Percentiles rank a stretch among this genome's conserved stretches.
Conservation (phyloP, 257 asterid genomes). For the Sherardia arvensis region DNA sequence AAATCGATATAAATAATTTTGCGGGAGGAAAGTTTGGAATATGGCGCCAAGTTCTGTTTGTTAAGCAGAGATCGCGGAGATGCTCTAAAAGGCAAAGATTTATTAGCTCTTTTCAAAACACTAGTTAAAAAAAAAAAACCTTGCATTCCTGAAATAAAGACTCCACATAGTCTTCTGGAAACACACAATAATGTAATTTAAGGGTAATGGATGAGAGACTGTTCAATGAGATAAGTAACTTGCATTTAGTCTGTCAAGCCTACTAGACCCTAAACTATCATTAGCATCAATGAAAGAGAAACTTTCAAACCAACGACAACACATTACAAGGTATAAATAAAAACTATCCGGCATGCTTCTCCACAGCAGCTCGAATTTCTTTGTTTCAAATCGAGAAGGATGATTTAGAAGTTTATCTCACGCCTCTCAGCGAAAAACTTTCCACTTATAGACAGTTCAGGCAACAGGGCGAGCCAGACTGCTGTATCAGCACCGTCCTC, state of each 20-base stretch:
- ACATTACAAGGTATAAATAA: background rate
- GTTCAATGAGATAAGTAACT: background rate
- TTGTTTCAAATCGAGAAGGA: too few species aligned
- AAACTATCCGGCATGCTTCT: background rate
- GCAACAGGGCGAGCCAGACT: constrained; percentile 81
- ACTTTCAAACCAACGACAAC: background rate
- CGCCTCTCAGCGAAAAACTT: constrained; percentile 86
- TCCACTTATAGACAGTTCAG: constrained; percentile 46
- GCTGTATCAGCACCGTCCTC: constrained; percentile 97
- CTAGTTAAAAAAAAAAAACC: too few species aligned
- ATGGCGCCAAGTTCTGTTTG: too few species aligned
- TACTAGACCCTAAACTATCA: background rate
- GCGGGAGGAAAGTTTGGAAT: too few species aligned
- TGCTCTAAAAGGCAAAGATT: too few species aligned
- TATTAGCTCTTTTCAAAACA: too few species aligned
- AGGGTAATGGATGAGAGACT: background rate
- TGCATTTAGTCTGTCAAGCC: background rate
- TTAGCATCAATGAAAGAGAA: background rate
- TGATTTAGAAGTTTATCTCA: constrained; percentile 54
- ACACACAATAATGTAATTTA: background rate
- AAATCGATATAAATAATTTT: too few species aligned
- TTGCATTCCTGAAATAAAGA: too few species aligned
- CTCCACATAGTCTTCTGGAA: background rate
- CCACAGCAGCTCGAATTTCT: background rate
- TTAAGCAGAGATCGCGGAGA: too few species aligned